Conservation (phyloP, 2,329 filamentous ascomycete species). For the Acarospora socialis region DNA sequence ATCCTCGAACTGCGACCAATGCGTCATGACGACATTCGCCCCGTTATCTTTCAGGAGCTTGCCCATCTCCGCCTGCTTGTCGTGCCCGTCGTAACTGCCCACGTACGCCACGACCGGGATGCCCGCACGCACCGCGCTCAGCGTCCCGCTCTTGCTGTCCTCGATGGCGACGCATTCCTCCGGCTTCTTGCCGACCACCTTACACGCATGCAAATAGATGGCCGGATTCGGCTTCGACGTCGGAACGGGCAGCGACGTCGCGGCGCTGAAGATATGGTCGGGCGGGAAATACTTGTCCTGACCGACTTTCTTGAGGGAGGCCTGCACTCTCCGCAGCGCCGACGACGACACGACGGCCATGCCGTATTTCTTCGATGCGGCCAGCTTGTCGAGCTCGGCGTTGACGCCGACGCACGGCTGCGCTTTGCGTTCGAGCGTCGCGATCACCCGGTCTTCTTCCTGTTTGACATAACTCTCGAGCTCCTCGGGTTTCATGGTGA, state of each 20-base stretch:
- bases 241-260: conserved; percentile 61
- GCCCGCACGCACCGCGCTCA: conserved; percentile 60
- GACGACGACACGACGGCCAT: conserved; percentile 72
- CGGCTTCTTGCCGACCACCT: conserved; percentile 56
- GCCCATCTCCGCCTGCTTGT: conserved; percentile 51
- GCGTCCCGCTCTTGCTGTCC: conserved; percentile 75
- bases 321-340: conserved; percentile 62
- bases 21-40: conserved; percentile 44
- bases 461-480: conserved; percentile 57
- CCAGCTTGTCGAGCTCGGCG: conserved; percentile 51
- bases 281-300: conserved; percentile 68
- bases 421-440: conserved; percentile 56
- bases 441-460: conserved; percentile 74
- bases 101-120: conserved; percentile 78
- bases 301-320: conserved; percentile 63
- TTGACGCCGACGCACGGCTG: conserved; percentile 55
- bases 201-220: conserved; percentile 67
- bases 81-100: conserved; percentile 52
- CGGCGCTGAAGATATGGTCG: conserved; percentile 66
- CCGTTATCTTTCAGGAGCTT: conserved; percentile 46
- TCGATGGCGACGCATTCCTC: conserved; percentile 68
- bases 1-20: conserved; percentile 33
- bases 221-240: conserved; percentile 84
- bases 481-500: conserved; percentile 53
- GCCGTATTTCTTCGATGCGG: conserved; percentile 47